phyloP scores from a whole-genome alignment of 148 eudicot genomes.

The Talinum fruticosum region DNA sequence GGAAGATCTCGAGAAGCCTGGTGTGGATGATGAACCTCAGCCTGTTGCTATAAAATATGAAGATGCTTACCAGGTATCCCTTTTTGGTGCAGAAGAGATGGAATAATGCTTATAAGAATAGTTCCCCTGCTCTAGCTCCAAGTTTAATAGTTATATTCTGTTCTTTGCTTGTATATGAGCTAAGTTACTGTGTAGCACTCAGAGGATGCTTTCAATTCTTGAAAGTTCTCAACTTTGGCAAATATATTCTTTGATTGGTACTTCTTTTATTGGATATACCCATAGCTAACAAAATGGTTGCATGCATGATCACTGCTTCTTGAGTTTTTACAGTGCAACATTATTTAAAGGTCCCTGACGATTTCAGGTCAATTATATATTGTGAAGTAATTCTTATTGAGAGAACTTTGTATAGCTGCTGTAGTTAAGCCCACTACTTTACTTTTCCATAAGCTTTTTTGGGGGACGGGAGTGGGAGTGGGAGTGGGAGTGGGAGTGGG shows the following conservation, averaged over 20 bases:
- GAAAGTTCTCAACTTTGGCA: no score
- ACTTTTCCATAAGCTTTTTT: no score
- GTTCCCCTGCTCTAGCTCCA: background rate
- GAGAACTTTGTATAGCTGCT: background rate
- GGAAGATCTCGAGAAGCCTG: slow-evolving; percentile 99
- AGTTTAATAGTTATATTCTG: background rate
- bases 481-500: no score
- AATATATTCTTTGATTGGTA: no score
- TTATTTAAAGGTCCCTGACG: background rate
- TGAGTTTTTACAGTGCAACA: background rate
- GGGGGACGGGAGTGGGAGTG: no score
- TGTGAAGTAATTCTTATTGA: background rate
- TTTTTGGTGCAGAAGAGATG: background rate
- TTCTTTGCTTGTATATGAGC: background rate
- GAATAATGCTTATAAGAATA: background rate
- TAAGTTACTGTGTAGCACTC: background rate
- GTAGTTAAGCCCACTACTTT: background rate
- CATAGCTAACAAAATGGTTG: no score
- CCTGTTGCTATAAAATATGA: slow-evolving; percentile 85
- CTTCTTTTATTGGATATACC: no score
- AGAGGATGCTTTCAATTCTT: no score
- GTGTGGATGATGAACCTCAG: slow-evolving; percentile 98
- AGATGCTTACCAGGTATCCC: slow-evolving; percentile 88
- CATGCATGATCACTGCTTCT: no score
- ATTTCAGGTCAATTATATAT: no score